Conservation (phyloP, 805 yeast species). For the Saccharomycopsis synnaedendra region DNA sequence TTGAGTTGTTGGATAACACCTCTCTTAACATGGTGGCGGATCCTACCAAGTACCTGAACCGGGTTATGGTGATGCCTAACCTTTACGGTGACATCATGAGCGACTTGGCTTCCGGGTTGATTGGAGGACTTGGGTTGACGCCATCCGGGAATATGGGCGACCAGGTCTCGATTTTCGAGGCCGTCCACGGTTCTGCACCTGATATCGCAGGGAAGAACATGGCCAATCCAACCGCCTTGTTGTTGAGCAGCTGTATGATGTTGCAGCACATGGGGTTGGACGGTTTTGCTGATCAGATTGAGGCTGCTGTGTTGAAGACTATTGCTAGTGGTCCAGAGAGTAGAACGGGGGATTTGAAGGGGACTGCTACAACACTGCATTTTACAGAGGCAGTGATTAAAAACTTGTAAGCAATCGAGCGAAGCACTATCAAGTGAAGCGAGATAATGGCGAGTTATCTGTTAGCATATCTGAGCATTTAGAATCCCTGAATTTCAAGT, state of each 20-base stretch:
- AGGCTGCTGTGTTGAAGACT: conserved; percentile 62
- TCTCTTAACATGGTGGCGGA: conserved; percentile 82
- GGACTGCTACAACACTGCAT: conserved; percentile 77
- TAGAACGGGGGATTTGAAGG: conserved; percentile 95
- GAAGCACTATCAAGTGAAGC: too few relatives aligned
- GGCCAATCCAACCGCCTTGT: conserved; percentile 97
- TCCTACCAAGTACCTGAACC: conserved; percentile 77
- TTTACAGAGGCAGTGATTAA: conserved; percentile 88
- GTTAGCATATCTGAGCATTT: too few relatives aligned
- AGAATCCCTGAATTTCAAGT: too few relatives aligned
- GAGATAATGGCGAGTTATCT: too few relatives aligned
- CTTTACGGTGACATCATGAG: conserved; percentile 98
- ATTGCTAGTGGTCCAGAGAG: conserved; percentile 92
- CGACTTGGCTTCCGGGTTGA: conserved; percentile 93
- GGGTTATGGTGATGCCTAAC: conserved; percentile 98
- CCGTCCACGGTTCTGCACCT: conserved; percentile 99
- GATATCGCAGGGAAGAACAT: conserved; percentile 98
- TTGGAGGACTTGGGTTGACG: conserved; percentile 97
- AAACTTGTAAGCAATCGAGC: conserved; percentile 36
- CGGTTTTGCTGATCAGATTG: conserved; percentile 73
- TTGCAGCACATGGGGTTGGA: conserved; percentile 94
- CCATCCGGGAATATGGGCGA: conserved; percentile 99
- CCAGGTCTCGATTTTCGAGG: conserved; percentile 95
- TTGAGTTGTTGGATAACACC: conserved; percentile 91
- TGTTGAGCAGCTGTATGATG: conserved; percentile 97